A percentile compares a stretch with the other conserved stretches of the same genome.
These are phyloP conservation scores for Galeopsis tetrahit DNA, from an alignment of 257 asterid genomes.

Conservation along the genomic window DNA sequence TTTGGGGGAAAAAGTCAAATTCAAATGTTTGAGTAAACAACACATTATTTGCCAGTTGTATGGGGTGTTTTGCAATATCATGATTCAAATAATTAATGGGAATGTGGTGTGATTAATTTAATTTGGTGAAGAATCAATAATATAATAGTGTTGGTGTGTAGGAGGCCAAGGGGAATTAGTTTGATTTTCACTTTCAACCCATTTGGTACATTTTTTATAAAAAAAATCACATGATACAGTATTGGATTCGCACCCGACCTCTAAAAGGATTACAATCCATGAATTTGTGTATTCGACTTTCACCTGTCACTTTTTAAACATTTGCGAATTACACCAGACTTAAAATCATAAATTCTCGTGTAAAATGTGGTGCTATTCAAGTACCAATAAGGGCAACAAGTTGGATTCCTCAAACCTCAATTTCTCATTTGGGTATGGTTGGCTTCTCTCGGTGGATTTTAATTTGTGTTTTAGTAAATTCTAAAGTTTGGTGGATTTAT, in stretches of 20 bases:
- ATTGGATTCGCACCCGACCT: too few species aligned
- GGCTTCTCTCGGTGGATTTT: background rate
- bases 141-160: background rate
- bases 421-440: background rate
- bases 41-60: conserved; percentile 40
- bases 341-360: too few species aligned
- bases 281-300: too few species aligned
- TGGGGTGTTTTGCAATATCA: background rate
- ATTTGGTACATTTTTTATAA: too few species aligned
- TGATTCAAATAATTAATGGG: conserved; percentile 26
- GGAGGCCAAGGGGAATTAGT: conserved; percentile 11
- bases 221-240: too few species aligned
- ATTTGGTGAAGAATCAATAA: conserved; percentile 27
- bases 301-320: too few species aligned
- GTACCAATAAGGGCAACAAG: background rate
- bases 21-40: conserved; percentile 21
- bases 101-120: background rate
- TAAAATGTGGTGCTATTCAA: too few species aligned
- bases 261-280: too few species aligned
- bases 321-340: too few species aligned
- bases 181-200: background rate
- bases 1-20: conserved; percentile 42
- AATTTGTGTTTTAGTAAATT: too few species aligned
- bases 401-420: background rate
- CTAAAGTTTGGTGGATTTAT: too few species aligned